These are phyloP conservation scores for Colletotrichum filicis DNA, from an alignment of 2,329 filamentous ascomycete species.

Conservation along the genomic window DNA sequence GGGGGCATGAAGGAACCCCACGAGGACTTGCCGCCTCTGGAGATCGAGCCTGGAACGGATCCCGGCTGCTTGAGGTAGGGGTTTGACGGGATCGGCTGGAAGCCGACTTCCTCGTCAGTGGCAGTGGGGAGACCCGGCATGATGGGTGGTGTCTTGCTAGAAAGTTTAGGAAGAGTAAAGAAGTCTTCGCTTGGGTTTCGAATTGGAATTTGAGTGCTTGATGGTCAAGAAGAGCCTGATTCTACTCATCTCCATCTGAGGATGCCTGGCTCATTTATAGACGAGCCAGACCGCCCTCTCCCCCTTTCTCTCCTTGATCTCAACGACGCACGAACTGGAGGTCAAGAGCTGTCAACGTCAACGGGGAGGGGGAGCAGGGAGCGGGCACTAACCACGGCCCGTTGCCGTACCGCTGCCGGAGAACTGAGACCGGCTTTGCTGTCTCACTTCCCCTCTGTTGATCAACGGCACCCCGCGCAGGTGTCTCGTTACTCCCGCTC, in stretches of 20 bases:
- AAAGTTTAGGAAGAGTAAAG: neutral
- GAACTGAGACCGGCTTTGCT: neutral
- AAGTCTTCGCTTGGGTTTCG: neutral
- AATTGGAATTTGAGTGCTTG: neutral
- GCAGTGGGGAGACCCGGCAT: conserved; percentile 39
- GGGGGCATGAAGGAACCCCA: neutral
- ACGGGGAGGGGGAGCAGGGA: too few relatives aligned
- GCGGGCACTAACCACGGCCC: neutral
- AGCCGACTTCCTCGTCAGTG: conserved; percentile 37
- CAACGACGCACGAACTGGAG: too few relatives aligned
- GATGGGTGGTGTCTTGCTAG: neutral
- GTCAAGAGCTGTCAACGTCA: neutral
- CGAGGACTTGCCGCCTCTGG: neutral
- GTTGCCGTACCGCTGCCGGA: neutral
- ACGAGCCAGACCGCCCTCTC: neutral
- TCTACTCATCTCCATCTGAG: neutral
- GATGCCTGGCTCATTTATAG: neutral
- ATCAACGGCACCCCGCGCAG: neutral
- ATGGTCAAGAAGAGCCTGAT: neutral
- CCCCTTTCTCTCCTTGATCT: neutral
- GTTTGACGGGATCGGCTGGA: conserved; percentile 36
- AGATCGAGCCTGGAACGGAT: neutral
- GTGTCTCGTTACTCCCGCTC: neutral
- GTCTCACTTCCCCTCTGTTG: neutral
- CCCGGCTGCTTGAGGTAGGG: neutral